A percentile compares a stretch with the other conserved stretches of the same genome.
Conservation (phyloP, 768 basidiomycete genomes). For the Termitomyces bulborhizus region DNA sequence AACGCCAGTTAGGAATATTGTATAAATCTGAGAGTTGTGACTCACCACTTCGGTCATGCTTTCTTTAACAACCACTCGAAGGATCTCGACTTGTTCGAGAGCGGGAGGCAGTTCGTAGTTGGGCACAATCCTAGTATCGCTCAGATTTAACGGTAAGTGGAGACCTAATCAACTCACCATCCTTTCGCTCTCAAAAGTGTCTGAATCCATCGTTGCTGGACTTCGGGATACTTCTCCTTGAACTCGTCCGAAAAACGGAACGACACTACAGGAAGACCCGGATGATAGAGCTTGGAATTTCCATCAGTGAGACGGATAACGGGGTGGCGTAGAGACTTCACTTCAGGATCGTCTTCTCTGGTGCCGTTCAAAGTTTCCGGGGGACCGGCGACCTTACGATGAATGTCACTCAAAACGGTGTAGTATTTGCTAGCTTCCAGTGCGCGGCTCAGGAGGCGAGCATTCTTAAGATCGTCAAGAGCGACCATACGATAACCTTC, state of each 20-base stretch:
- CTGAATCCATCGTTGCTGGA: conserved; percentile 59
- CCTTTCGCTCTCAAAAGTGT: conserved; percentile 43
- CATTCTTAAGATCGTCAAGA: conserved; percentile 51
- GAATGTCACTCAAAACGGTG: conserved; percentile 50
- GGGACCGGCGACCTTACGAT: conserved; percentile 25
- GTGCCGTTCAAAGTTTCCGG: conserved; percentile 14
- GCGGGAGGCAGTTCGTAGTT: conserved; percentile 50
- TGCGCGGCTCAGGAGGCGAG: conserved; percentile 55
- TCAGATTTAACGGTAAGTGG: not conserved
- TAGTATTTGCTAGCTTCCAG: conserved; percentile 52
- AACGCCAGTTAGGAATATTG: conserved; percentile 44
- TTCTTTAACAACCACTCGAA: conserved; percentile 63
- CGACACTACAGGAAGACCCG: conserved; percentile 60
- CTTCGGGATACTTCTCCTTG: conserved; percentile 44
- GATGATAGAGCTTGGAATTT: conserved; percentile 36
- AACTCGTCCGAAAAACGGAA: conserved; percentile 60
- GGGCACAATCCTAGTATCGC: conserved; percentile 34
- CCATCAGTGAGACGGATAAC: conserved; percentile 7
- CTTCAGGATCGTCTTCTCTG: conserved; percentile 55
- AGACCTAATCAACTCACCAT: conserved; percentile 37
- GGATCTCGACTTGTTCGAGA: conserved; percentile 48
- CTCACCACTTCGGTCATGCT: conserved; percentile 45
- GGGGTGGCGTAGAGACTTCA: conserved; percentile 16
- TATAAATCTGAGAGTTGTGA: conserved; percentile 25
- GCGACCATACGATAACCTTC: conserved; percentile 47